Percentiles rank a stretch among this genome's conserved stretches.
These are phyloP conservation scores for Royoungia palumana DNA, from an alignment of 768 basidiomycete genomes.

Conservation along the genomic window DNA sequence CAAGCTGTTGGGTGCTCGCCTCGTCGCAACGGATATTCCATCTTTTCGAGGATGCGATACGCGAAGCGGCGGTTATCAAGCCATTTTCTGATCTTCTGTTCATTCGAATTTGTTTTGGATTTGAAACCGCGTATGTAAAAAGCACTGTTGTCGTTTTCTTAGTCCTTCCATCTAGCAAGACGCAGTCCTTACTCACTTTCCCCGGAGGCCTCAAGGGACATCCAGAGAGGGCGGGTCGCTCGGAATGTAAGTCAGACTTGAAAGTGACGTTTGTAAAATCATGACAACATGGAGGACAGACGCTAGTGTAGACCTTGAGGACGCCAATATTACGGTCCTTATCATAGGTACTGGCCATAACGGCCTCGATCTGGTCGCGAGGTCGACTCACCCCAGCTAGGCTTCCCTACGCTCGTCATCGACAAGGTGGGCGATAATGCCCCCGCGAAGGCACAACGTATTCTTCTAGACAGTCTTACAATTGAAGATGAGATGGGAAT, in stretches of 20 bases:
- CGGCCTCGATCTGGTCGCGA: slow-evolving; percentile 60
- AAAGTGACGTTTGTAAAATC: slow-evolving; percentile 38
- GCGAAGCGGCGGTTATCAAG: slow-evolving; percentile 30
- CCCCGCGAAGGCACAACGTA: too few species aligned
- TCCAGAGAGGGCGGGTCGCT: slow-evolving; percentile 39
- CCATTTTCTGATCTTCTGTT: slow-evolving; percentile 54
- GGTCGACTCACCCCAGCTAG: slow-evolving; percentile 56
- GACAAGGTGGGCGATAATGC: slow-evolving; percentile 55
- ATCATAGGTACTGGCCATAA: slow-evolving; percentile 64
- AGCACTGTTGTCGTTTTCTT: slow-evolving; percentile 54
- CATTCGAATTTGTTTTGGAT: slow-evolving; percentile 55
- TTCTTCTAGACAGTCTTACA: too few species aligned
- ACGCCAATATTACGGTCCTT: slow-evolving; percentile 51
- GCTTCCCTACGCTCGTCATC: slow-evolving; percentile 52
- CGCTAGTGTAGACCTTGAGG: slow-evolving; percentile 42
- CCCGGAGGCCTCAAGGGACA: slow-evolving; percentile 52
- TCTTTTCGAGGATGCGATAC: slow-evolving; percentile 23
- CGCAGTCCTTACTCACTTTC: slow-evolving; percentile 56
- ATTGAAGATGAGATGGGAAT: too few species aligned
- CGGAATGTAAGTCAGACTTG: background rate
- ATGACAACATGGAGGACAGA: slow-evolving; percentile 49
- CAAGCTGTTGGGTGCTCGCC: slow-evolving; percentile 36
- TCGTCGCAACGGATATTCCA: slow-evolving; percentile 20
- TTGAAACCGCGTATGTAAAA: slow-evolving; percentile 46
- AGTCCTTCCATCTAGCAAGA: slow-evolving; percentile 41